These are phyloP conservation scores for Ophiocordyceps camponoti-saundersi DNA, from an alignment of 2,329 filamentous ascomycete species.

Conservation along the genomic window DNA sequence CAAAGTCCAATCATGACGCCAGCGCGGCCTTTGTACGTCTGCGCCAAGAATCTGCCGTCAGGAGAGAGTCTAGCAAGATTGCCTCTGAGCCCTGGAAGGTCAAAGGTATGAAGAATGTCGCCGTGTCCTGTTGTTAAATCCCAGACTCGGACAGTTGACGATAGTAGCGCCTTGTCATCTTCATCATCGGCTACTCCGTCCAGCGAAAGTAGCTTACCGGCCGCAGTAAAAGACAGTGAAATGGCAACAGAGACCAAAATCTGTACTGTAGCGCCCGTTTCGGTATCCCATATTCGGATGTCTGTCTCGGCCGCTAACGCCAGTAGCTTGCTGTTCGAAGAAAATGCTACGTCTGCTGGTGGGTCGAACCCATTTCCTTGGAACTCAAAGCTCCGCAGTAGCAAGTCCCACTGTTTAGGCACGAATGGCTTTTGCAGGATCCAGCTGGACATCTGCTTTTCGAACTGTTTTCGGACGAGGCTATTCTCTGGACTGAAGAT, in stretches of 20 bases:
- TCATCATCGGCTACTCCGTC: background rate
- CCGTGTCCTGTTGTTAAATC: background rate
- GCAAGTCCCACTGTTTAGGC: background rate
- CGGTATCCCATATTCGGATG: background rate
- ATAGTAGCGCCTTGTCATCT: background rate
- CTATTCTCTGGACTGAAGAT: constrained; percentile 8
- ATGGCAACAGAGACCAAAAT: background rate
- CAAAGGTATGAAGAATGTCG: background rate
- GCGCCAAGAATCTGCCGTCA: background rate
- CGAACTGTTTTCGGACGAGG: constrained; percentile 4
- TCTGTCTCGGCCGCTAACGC: background rate
- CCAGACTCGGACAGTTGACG: background rate
- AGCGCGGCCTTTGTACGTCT: background rate
- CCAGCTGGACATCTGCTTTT: background rate
- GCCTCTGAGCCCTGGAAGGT: background rate
- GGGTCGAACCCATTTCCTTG: too few relatives aligned
- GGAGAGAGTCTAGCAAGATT: background rate
- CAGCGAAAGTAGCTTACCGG: background rate
- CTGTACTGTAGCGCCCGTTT: background rate
- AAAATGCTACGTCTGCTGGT: background rate
- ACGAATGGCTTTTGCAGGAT: background rate
- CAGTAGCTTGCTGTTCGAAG: background rate
- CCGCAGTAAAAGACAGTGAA: background rate
- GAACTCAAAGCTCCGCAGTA: background rate
- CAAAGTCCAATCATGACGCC: background rate